These are phyloP conservation scores for Claviceps sorghi DNA, from an alignment of 2,329 filamentous ascomycete genomes.

Conservation along the genomic window DNA sequence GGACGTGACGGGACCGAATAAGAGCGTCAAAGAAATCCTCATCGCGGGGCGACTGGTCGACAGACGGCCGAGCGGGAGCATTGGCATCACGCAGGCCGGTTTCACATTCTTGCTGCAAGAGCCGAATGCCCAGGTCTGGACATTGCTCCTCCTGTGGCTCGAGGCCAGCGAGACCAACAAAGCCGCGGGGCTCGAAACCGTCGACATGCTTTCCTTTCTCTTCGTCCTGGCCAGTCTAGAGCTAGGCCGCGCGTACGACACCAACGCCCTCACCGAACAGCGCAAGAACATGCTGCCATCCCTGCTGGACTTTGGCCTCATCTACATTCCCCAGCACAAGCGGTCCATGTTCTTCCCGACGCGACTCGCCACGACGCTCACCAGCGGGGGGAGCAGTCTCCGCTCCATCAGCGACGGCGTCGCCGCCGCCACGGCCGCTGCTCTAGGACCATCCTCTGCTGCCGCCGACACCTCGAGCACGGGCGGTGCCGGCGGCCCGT, in stretches of 20 bases:
- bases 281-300: slow-evolving; percentile 83
- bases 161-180: slow-evolving; percentile 53
- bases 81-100: slow-evolving; percentile 78
- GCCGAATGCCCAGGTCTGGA: slow-evolving; percentile 95
- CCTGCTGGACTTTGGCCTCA: slow-evolving; percentile 80
- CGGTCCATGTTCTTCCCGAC: slow-evolving; percentile 70
- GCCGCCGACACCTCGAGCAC: neutral
- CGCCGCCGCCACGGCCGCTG: slow-evolving; percentile 45
- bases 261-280: slow-evolving; percentile 63
- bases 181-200: slow-evolving; percentile 60
- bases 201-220: slow-evolving; percentile 90
- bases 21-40: slow-evolving; percentile 72
- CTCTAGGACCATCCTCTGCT: slow-evolving; percentile 19
- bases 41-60: slow-evolving; percentile 70
- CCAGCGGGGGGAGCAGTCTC: slow-evolving; percentile 62
- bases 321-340: slow-evolving; percentile 53
- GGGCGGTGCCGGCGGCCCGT: slow-evolving; percentile 13
- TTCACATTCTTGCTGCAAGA: slow-evolving; percentile 94
- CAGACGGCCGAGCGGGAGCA: slow-evolving; percentile 43
- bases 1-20: slow-evolving; percentile 43
- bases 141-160: slow-evolving; percentile 81
- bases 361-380: slow-evolving; percentile 83
- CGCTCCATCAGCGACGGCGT: slow-evolving; percentile 56
- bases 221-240: slow-evolving; percentile 91
- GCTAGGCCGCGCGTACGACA: slow-evolving; percentile 82